Conservation (phyloP, 164 flowering plant species). For the Paratinospora sagittata region DNA sequence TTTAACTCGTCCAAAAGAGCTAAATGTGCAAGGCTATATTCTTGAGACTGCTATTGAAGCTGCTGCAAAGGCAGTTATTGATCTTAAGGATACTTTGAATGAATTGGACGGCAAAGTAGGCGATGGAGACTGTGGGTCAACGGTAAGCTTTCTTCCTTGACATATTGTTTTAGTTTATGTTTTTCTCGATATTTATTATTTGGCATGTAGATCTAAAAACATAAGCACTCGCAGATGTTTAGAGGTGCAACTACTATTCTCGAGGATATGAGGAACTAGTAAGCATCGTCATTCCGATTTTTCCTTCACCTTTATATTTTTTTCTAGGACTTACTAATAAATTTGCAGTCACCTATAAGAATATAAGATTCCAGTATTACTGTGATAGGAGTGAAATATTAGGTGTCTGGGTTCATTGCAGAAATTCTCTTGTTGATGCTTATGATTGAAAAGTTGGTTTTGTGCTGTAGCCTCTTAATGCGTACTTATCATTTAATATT, state of each 20-base stretch:
- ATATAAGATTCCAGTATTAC: not conserved
- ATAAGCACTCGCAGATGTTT: conserved; percentile 52
- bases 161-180: not conserved
- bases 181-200: conserved; percentile 1
- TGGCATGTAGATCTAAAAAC: conserved; percentile 6
- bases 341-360: not conserved
- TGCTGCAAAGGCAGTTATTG: conserved; percentile 59
- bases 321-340: not conserved
- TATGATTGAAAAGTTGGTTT: not conserved
- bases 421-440: not conserved
- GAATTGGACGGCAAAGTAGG: conserved; percentile 91
- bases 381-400: not conserved
- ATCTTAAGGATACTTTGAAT: conserved; percentile 61
- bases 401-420: not conserved
- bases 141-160: conserved; percentile 45
- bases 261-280: conserved; percentile 75
- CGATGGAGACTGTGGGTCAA: conserved; percentile 97
- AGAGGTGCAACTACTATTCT: conserved; percentile 77
- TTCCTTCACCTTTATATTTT: conserved; percentile 2
- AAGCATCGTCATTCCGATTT: conserved; percentile 19
- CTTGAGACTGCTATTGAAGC: conserved; percentile 90
- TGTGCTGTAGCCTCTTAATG: not conserved
- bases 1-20: conserved; percentile 49
- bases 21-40: conserved; percentile 46
- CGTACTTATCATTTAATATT: not conserved